Evolutionary conservation across 371 early-diverging fungal genomes (phyloP).

Genomic region (Nematocida minor): DNA sequence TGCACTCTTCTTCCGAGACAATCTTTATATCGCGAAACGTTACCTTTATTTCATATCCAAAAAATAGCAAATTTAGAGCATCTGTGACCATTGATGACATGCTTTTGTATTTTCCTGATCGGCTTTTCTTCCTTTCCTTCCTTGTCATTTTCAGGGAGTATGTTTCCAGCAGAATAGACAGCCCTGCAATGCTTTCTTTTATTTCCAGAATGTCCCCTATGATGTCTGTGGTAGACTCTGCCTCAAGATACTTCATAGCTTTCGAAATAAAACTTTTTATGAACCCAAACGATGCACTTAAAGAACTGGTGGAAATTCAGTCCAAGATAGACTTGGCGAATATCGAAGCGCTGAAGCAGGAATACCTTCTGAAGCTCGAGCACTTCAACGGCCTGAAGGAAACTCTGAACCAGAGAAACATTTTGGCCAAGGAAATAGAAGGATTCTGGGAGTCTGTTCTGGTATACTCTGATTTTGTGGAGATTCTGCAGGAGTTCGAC

Average conservation of each 20-base stretch:
- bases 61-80: conserved; percentile 31
- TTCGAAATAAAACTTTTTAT: conserved; percentile 35
- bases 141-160: conserved; percentile 49
- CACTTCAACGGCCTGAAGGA: conserved; percentile 20
- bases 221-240: conserved; percentile 9
- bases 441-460: conserved; percentile 35
- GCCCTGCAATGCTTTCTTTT: conserved; percentile 31
- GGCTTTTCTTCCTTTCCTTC: conserved; percentile 20
- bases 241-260: conserved; percentile 48
- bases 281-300: conserved; percentile 20
- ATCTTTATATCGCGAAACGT: neutral
- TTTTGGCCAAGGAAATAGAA: conserved; percentile 1
- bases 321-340: conserved; percentile 5
- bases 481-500: neutral
- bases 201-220: conserved; percentile 13
- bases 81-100: conserved; percentile 30
- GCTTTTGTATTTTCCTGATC: conserved; percentile 24
- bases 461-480: neutral
- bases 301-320: conserved; percentile 27
- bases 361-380: neutral
- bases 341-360: conserved; percentile 27
- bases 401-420: conserved; percentile 17
- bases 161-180: conserved; percentile 34
- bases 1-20: conserved; percentile 16
- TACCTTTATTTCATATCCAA: conserved; percentile 25